Base-by-base conservation (phyloP, 2,329 filamentous ascomycete genomes). In the Aspergillus floridensis region DNA sequence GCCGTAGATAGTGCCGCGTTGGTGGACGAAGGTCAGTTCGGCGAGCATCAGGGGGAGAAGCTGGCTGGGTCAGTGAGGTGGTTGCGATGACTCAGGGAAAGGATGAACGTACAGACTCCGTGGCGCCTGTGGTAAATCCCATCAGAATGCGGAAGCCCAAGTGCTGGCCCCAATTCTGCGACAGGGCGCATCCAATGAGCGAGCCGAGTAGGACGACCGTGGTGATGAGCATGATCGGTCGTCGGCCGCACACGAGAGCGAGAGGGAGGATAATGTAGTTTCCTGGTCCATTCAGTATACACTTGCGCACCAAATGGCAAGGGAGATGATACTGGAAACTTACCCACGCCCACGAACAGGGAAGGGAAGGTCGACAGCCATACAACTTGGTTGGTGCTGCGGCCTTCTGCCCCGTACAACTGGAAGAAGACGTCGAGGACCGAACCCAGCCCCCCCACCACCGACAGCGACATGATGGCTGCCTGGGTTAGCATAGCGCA, bases 21-120 rank as follows among this genome's bases (percentile, higher is more conserved):
- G 72, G 59, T 79, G 75, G 1, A 79, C 65, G 46, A 78, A 79
- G 0, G 74, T 74, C 2, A 77, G 70, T 47, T 79, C 77, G 11
- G 76, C 69, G 6, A 78, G 67, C 57, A 77, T 75, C 19, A 75
- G 58, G 4, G 76, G 76, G 8, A 78, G 71, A 2, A 79, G 58
- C 67, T 68, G 21, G 8, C 5, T 31, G 46, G n/a, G 21, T 24
- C 6, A 24, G 21, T 2, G 21, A 57, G 50, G 6, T n/a, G 1
- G 10, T 3, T 22, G 5, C 2, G 4, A 8, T 2, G 1, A 10
- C 14, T 14, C n/a, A 11, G 16, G 12, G 14, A 41, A 4, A 32
- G 3, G 21, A 29, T 8, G 7, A 3, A 59, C 65, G 12, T 1
- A 68, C 66, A 29, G 71, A 77, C 60, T 78, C 76, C 1, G 73